A percentile compares a stretch with the other conserved stretches of the same genome.
Conservation (phyloP, 805 yeast genomes). For the Candida peoriensis region DNA sequence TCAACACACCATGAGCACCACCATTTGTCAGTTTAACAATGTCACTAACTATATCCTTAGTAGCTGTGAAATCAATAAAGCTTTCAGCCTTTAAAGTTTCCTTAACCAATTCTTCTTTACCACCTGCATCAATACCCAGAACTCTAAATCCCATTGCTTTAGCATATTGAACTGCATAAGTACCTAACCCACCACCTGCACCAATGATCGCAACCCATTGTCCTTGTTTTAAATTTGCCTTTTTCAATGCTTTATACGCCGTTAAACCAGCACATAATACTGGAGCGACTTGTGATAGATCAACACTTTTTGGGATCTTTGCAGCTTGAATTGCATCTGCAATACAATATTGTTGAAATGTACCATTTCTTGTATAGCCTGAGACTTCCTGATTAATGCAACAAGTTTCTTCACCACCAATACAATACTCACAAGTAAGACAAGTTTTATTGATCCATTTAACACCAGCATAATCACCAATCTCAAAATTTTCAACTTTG, state of each 20-base stretch:
- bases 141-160: slow-evolving; percentile 71
- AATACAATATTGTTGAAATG: slow-evolving; percentile 65
- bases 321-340: slow-evolving; percentile 64
- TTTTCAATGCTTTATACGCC: slow-evolving; percentile 61
- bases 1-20: slow-evolving; percentile 67
- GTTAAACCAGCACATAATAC: slow-evolving; percentile 78
- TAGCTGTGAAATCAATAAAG: slow-evolving; percentile 47
- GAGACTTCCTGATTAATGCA: slow-evolving; percentile 64
- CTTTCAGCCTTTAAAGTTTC: slow-evolving; percentile 54
- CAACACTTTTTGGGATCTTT: slow-evolving; percentile 46
- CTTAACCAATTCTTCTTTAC: slow-evolving; percentile 49
- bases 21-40: slow-evolving; percentile 44
- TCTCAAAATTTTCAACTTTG: slow-evolving; percentile 49
- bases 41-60: slow-evolving; percentile 44
- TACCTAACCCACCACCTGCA: slow-evolving; percentile 80
- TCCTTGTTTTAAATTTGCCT: slow-evolving; percentile 52
- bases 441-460: slow-evolving; percentile 69
- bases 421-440: slow-evolving; percentile 59
- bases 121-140: slow-evolving; percentile 69
- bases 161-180: slow-evolving; percentile 71
- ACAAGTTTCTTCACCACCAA: slow-evolving; percentile 52
- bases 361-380: slow-evolving; percentile 77
- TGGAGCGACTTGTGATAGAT: slow-evolving; percentile 52
- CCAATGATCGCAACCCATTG: slow-evolving; percentile 74
- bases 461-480: slow-evolving; percentile 63